Base-by-base conservation (phyloP, 164 flowering plant species). In the Berberis thunbergii region DNA sequence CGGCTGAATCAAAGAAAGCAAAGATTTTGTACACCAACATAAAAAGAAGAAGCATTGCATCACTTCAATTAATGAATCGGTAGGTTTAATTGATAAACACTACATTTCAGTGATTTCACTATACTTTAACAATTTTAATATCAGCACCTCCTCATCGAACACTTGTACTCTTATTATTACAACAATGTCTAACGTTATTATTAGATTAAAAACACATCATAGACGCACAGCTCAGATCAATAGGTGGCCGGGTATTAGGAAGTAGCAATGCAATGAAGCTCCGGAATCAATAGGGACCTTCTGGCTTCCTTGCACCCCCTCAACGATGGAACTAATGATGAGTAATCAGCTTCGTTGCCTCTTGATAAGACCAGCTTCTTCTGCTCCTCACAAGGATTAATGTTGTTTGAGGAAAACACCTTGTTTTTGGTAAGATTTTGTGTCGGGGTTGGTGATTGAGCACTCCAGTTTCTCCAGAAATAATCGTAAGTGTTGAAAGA, bases 231-330 rank as follows among this genome's bases (percentile, higher is more conserved):
- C 9, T 1, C 1, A 3, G 3, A 8, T 7, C 60, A 40, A 7
- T 40, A 10, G 43, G 40, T 7, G 41, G 41, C 6, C 60, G 49
- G 1, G 41, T 12, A 58, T 80, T 60, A 89, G 69, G 88, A 81
- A 45, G 97, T 88, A 65, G 91, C 89, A 64, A 86, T 82, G 87
- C 90, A 85, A 61, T 64, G 54, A 9, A 92, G 86, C 67, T 83
- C 82, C 87, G 83, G 80, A 10, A 83, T 58, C 67, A 74, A 45
- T 38, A 82, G 64, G 12, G 87, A 74, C 73, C 80, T 80, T 55
- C 80, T 70, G 0, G 74, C 59, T 58, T 86, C 86, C 63, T 84
- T 86, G 83, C 94, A 87, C 7, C 81, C 72, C 64, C 65, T 76
- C 12, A 59, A 11, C 48, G 61, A 39, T 12, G 79, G 76, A 49